Percentiles rank a stretch among this genome's conserved stretches.
phyloP scores from a whole-genome alignment of 2,329 filamentous ascomycete species.

The Aspergillus sergii region DNA sequence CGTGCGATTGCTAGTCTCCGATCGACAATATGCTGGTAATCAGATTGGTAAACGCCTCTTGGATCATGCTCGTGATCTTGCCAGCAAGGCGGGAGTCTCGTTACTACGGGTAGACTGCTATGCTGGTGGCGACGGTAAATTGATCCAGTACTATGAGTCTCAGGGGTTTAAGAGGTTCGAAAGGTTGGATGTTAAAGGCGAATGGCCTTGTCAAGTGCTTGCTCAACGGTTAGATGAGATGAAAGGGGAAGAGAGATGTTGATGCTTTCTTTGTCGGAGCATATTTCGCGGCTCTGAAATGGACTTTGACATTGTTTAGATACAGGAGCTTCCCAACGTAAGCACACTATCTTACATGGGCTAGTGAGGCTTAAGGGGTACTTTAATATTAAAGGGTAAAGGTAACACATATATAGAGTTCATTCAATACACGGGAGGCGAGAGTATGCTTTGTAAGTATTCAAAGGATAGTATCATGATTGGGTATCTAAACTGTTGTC shows the following conservation, averaged over 20 bases:
- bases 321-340: no score
- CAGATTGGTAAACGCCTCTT: neutral
- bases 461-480: neutral
- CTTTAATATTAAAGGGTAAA: no score
- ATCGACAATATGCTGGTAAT: neutral
- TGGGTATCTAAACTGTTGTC: slow-evolving; percentile 1
- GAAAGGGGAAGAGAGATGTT: neutral
- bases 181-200: neutral
- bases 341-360: no score
- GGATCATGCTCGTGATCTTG: neutral
- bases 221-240: neutral
- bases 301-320: neutral
- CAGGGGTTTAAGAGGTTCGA: neutral
- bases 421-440: neutral
- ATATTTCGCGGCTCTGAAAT: neutral
- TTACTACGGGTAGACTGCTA: neutral
- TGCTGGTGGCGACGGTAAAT: neutral
- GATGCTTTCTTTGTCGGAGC: neutral
- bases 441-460: neutral
- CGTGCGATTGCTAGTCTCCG: neutral
- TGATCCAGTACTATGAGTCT: neutral
- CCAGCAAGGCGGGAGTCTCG: neutral
- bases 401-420: no score
- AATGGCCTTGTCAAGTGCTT: neutral
- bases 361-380: no score